Percentiles rank a stretch among this genome's conserved stretches.
Evolutionary conservation across 169 alveolate species (phyloP).

Genomic region (Eimeria sp.): DNA sequence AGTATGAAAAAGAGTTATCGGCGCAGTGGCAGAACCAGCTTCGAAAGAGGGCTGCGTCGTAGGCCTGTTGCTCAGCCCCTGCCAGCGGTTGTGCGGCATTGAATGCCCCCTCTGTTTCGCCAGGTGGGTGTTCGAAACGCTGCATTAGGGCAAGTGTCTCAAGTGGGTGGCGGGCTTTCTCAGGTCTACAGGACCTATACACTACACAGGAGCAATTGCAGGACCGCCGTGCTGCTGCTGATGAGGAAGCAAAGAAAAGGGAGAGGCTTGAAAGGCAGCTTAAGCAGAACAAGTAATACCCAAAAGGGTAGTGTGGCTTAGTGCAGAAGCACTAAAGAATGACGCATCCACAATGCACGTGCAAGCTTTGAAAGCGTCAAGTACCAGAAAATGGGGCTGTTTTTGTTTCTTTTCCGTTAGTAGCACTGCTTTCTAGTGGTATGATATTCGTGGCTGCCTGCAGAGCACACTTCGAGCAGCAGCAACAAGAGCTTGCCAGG

Average conservation of each 20-base stretch:
- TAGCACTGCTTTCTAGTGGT: neutral
- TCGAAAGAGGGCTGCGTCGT: neutral
- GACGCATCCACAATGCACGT: neutral
- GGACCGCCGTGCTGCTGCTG: slow-evolving; percentile 87
- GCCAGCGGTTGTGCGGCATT: neutral
- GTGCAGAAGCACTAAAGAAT: neutral
- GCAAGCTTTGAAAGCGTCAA: neutral
- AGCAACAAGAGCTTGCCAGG: slow-evolving; percentile 54
- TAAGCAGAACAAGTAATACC: slow-evolving; percentile 81
- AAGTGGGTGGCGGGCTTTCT: neutral
- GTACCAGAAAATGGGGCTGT: neutral
- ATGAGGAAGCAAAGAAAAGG: slow-evolving; percentile 88
- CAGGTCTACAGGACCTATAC: slow-evolving; percentile 84
- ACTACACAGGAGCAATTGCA: slow-evolving; percentile 85
- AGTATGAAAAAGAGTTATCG: neutral
- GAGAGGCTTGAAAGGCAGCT: slow-evolving; percentile 88
- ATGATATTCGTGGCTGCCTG: neutral
- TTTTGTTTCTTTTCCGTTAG: neutral
- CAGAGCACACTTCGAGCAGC: slow-evolving; percentile 63
- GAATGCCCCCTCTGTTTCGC: neutral
- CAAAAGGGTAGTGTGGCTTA: neutral
- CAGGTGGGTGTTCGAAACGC: neutral
- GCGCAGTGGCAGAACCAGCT: neutral
- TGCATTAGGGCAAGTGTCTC: neutral
- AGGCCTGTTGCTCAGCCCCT: neutral